A percentile compares a stretch with the other conserved stretches of the same genome.
Evolutionary conservation across 2,329 filamentous ascomycete species (phyloP).

Genomic region (Immersiporthe knoxdaviesiana): DNA sequence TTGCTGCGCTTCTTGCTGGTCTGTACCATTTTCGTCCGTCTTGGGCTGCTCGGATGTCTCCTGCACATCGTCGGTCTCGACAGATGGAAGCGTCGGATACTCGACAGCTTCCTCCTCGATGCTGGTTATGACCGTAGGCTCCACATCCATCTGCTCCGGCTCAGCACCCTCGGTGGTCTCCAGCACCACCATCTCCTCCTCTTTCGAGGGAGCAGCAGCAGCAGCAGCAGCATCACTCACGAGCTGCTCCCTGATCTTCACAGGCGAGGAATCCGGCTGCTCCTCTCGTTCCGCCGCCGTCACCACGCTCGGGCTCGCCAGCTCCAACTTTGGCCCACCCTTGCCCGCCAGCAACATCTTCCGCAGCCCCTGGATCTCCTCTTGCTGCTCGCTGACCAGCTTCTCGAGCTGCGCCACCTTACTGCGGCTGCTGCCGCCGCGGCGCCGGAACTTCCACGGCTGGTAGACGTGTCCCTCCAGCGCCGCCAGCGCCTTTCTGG

Average conservation of each 20-base stretch:
- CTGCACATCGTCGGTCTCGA: conserved; percentile 17
- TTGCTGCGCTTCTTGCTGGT: neutral
- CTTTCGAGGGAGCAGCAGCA: neutral
- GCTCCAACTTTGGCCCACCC: conserved; percentile 10
- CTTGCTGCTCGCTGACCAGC: conserved; percentile 23
- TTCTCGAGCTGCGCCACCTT: conserved; percentile 23
- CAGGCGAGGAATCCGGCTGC: conserved; percentile 22
- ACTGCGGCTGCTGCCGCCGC: neutral
- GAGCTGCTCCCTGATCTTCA: conserved; percentile 25
- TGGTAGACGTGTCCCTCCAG: conserved; percentile 18
- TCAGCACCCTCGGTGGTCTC: conserved; percentile 8
- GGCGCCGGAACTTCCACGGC: conserved; percentile 18
- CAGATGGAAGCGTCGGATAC: conserved; percentile 17
- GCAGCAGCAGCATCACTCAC: conserved; percentile 14
- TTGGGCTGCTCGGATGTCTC: conserved; percentile 6
- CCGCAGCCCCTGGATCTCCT: conserved; percentile 20
- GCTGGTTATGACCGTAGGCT: conserved; percentile 12
- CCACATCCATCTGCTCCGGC: conserved; percentile 20
- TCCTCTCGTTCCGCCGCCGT: neutral
- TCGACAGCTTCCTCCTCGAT: conserved; percentile 20
- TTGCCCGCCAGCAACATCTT: conserved; percentile 12
- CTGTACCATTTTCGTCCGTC: neutral
- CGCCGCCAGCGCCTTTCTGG: conserved; percentile 12
- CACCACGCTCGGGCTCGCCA: conserved; percentile 4
- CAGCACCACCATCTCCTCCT: conserved; percentile 3